Percentiles rank a stretch among this genome's conserved stretches.
These are phyloP conservation scores for sorghum (Sorghum bicolor) DNA, from an alignment of 176 grass and related monocot species.

Conservation along the genomic window Sorghum_bicolor_NCBIv3 NC_012871.2:77528501-77529000, in stretches of 20 bases:
- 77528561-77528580: background rate
- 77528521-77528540: background rate
- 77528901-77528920: background rate
- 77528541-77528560: background rate
- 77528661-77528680: background rate
- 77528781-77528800: background rate
- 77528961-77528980: background rate
- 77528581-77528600: background rate
- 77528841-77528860: background rate
- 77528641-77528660: background rate
- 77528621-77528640: background rate
- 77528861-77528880: background rate
- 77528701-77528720: background rate
- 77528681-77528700: background rate
- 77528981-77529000: constrained; percentile 3
- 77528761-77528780: background rate
- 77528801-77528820: background rate
- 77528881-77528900: background rate
- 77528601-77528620: background rate
- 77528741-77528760: background rate
- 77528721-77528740: background rate
- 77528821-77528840: background rate
- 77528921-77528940: background rate
- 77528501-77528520: constrained; percentile 7
- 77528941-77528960: background rate